A percentile compares a stretch with the other conserved stretches of the same genome.
Conservation (phyloP, 1,284 basidiomycete genomes). For the Malassezia sympodialis region DNA sequence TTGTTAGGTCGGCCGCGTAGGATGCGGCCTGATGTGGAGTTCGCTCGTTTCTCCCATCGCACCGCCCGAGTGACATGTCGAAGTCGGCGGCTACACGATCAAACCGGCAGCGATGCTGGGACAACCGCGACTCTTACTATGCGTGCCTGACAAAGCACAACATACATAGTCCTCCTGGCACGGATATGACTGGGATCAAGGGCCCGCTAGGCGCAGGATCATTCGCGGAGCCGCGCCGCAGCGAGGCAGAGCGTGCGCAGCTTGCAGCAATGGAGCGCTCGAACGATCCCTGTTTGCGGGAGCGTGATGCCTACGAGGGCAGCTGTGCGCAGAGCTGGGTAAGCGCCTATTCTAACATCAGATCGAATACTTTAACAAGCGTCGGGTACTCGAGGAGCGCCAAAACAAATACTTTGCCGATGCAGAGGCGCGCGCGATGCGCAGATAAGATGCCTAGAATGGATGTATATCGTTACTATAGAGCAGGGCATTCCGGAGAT, state of each 20-base stretch:
- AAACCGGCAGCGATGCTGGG: constrained; percentile 41
- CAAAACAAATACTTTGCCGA: constrained; percentile 36
- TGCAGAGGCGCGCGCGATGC: constrained; percentile 8
- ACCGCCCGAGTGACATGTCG: constrained; percentile 1
- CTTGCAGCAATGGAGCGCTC: constrained; percentile 20
- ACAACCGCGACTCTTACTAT: constrained; percentile 40
- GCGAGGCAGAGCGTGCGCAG: constrained; percentile 20
- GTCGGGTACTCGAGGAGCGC: constrained; percentile 41
- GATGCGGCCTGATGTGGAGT: not conserved
- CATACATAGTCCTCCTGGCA: constrained; percentile 39
- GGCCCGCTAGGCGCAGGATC: constrained; percentile 29
- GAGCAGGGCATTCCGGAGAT: constrained; percentile 9
- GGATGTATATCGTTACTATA: constrained; percentile 1
- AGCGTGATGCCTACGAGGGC: constrained; percentile 32
- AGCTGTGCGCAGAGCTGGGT: constrained; percentile 46
- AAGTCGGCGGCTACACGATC: constrained; percentile 26
- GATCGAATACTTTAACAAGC: constrained; percentile 47
- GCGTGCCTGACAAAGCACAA: constrained; percentile 31
- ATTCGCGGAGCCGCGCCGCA: constrained; percentile 24
- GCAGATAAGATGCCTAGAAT: not conserved
- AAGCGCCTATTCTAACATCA: constrained; percentile 20
- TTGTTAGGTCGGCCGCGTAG: not conserved
- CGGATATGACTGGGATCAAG: constrained; percentile 38
- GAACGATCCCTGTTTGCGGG: constrained; percentile 34
- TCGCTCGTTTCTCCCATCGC: not conserved